Percentiles rank a stretch among this genome's conserved stretches.
Evolutionary conservation across 1,139 yeast species (phyloP).

Genomic region (Geotrichum carabidarum): DNA sequence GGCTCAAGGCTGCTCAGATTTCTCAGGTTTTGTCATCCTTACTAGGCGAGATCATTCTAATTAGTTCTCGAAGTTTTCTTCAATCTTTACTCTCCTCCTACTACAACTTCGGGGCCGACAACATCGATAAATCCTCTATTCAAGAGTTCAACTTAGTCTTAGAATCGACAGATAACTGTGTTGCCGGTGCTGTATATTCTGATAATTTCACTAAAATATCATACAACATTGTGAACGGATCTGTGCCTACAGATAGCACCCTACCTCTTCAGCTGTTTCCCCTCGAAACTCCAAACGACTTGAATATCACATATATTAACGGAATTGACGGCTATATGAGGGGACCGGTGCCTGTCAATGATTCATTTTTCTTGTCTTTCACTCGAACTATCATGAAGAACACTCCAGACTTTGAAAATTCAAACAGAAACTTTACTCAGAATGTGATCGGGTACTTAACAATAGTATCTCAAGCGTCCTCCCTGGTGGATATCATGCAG

Average conservation of each 20-base stretch:
- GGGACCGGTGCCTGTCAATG: conserved; percentile 18
- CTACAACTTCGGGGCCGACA: conserved; percentile 21
- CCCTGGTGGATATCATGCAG: conserved; percentile 49
- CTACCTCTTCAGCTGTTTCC: conserved; percentile 27
- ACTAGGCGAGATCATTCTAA: conserved; percentile 51
- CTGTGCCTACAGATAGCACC: conserved; percentile 8
- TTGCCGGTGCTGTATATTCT: conserved; percentile 28
- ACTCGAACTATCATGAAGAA: conserved; percentile 28
- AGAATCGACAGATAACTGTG: conserved; percentile 29
- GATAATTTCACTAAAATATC: conserved; percentile 17
- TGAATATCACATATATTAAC: not conserved
- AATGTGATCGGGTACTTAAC: conserved; percentile 66
- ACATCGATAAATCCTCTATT: conserved; percentile 17
- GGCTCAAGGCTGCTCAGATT: conserved; percentile 73
- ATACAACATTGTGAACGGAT: conserved; percentile 17
- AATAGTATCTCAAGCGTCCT: conserved; percentile 56
- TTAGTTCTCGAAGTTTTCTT: conserved; percentile 31
- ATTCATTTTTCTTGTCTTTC: conserved; percentile 25
- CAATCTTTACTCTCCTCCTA: conserved; percentile 29
- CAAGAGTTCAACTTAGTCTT: conserved; percentile 25
- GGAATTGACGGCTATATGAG: conserved; percentile 7
- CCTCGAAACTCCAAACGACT: not conserved
- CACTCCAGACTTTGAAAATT: conserved; percentile 25
- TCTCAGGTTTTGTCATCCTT: conserved; percentile 59
- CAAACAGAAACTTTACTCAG: conserved; percentile 18